These are phyloP conservation scores for Ophiocordyceps sinensis DNA, from an alignment of 2,329 filamentous ascomycete species.

Conservation along the genomic window DNA sequence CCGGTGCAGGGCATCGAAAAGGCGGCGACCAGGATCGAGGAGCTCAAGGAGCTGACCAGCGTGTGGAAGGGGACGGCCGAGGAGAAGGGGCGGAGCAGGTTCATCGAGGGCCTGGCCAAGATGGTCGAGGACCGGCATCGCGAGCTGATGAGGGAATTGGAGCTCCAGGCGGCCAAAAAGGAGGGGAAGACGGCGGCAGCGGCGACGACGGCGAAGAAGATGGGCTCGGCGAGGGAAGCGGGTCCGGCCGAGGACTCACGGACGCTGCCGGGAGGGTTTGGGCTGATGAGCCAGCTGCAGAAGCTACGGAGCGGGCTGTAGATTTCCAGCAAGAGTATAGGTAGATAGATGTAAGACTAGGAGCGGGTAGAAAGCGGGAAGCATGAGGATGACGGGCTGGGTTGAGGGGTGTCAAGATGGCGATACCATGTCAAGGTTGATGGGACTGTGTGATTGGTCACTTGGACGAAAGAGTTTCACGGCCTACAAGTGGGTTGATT, in stretches of 20 bases:
- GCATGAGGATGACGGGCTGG: no score
- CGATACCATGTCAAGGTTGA: no score
- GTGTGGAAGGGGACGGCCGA: conserved; percentile 96
- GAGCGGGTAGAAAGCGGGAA: no score
- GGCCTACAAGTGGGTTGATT: no score
- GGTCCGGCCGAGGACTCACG: conserved; percentile 24
- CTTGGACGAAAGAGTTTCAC: no score
- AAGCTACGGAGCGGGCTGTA: conserved; percentile 41
- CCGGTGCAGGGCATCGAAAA: conserved; percentile 55
- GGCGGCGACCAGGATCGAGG: conserved; percentile 59
- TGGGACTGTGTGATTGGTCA: no score
- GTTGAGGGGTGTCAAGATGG: no score
- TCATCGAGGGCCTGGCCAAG: conserved; percentile 69
- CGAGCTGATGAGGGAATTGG: conserved; percentile 37
- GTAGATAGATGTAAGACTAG: no score
- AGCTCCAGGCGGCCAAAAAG: conserved; percentile 25
- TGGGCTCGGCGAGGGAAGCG: conserved; percentile 7
- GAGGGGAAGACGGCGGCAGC: conserved; percentile 18
- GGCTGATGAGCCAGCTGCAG: conserved; percentile 48
- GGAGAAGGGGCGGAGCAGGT: conserved; percentile 68
- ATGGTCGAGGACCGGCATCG: conserved; percentile 64
- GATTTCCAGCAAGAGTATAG: conserved; percentile 2
- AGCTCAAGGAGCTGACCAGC: conserved; percentile 58
- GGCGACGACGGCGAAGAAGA: conserved; percentile 20
- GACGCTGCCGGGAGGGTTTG: conserved; percentile 35